Base-by-base conservation (phyloP, 495 filamentous ascomycete genomes). In the Trichoderma erinaceum region DNA sequence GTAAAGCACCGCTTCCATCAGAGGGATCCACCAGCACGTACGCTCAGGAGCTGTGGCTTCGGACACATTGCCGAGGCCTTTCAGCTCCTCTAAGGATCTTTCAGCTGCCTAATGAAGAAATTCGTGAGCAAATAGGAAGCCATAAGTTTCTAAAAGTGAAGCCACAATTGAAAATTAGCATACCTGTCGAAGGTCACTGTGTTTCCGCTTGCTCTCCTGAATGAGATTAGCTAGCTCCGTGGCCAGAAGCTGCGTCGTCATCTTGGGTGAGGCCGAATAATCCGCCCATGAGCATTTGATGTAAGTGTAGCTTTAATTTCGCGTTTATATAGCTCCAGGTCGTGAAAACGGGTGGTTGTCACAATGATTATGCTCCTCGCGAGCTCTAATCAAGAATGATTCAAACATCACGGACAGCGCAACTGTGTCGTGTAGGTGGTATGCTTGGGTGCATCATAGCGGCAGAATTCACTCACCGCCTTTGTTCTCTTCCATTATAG, bases 131-230 rank as follows among this genome's bases (percentile, higher is more conserved):
- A 18, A n/a, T 6, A 3, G 25, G 46, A 11, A 41, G 13, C 18
- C 52, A 41, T 41, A 46, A 13, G 32, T 5, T 38, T 52, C 23
- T 46, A 29, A 58, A 18, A 23, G 11, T 16, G 25, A n/a, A 46
- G 41, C 27, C 58, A 25, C 32, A 15, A 8, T 21, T 43, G 15
- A 32, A 23, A 16, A 13, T 18, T 2, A 16, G 74, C 84, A 69
- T 74, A 93, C 92, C 85, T 89, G 89, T 82, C 92, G 86, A 50
- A 99, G 78, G 70, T 98, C 95, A 66, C 87, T 83, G 77, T 97
- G 88, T 78, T 96, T 98, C 70, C 93, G 87, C 77, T 96, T 97
- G 72, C 92, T 93, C 77, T 99, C 95, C 75, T 97, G 93, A 66
- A 97, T 90, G 72, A 99, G 86, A 78, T 90, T 96, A 72, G 89